Percentiles rank a stretch among this genome's conserved stretches.
These are phyloP conservation scores for Mucor indicus DNA, from an alignment of 371 early-diverging fungal genomes.

Conservation along the genomic window DNA sequence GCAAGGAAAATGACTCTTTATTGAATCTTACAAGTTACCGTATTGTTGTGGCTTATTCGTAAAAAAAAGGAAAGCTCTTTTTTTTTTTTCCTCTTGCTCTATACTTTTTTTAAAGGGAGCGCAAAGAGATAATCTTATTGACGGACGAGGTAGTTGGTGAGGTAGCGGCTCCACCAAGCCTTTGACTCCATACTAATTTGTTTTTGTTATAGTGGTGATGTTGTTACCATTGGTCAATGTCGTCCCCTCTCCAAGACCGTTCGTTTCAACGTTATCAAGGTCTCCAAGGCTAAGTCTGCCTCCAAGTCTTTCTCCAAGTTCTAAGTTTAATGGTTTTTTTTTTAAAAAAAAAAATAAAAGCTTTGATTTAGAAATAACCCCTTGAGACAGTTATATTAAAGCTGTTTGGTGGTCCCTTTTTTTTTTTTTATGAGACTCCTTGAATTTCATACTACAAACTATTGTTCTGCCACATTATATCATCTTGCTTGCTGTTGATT, in stretches of 20 bases:
- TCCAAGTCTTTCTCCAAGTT: constrained; percentile 96
- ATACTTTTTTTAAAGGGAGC: background rate
- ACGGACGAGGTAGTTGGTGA: constrained; percentile 61
- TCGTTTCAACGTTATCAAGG: constrained; percentile 99
- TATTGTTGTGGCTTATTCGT: too few relatives aligned
- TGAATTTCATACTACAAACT: too few relatives aligned
- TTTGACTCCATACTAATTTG: constrained; percentile 38
- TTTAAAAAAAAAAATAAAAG: background rate
- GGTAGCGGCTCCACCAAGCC: constrained; percentile 62
- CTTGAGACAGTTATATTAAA: too few relatives aligned
- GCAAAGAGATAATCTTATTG: background rate
- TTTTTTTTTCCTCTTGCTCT: background rate
- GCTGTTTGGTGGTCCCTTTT: too few relatives aligned
- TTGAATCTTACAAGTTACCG: too few relatives aligned
- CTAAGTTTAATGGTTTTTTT: constrained; percentile 52
- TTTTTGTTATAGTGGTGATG: constrained; percentile 71
- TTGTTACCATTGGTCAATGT: constrained; percentile 98
- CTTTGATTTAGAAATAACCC: background rate
- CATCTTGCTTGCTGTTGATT: too few relatives aligned
- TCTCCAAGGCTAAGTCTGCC: constrained; percentile 85
- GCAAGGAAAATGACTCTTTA: too few relatives aligned
- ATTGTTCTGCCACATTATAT: too few relatives aligned
- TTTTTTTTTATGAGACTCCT: too few relatives aligned
- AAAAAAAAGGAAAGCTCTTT: background rate
- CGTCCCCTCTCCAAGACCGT: constrained; percentile 98